Evolutionary conservation across 371 early-diverging fungal genomes (phyloP).

Genomic region (Blyttiomyces sp.): DNA sequence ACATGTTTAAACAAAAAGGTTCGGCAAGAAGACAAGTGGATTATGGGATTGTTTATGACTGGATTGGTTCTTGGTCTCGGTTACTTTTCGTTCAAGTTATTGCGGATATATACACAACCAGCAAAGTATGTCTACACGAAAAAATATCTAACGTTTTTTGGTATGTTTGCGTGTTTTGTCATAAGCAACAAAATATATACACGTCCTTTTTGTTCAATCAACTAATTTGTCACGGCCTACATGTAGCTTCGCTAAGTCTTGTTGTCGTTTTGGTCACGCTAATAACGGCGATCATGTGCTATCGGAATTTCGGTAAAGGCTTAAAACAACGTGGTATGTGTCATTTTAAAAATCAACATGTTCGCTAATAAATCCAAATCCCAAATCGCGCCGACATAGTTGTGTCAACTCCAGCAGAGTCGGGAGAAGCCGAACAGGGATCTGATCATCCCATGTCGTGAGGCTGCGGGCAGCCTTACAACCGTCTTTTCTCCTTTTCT

Average conservation of each 20-base stretch:
- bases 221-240: background rate
- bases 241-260: constrained; percentile 24
- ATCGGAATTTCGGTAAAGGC: constrained; percentile 79
- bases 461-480: too few species aligned
- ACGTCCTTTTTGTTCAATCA: background rate
- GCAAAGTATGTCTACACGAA: constrained; percentile 65
- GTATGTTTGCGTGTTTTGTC: constrained; percentile 31
- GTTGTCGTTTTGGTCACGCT: constrained; percentile 64
- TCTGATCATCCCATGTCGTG: too few species aligned
- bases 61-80: constrained; percentile 66
- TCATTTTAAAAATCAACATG: background rate
- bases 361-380: too few species aligned
- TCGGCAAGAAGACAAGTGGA: constrained; percentile 56
- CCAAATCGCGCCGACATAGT: too few species aligned
- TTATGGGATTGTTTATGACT: constrained; percentile 66
- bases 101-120: constrained; percentile 68
- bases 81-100: constrained; percentile 84
- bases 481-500: too few species aligned
- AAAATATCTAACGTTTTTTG: constrained; percentile 84
- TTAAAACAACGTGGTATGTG: constrained; percentile 50
- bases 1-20: constrained; percentile 18
- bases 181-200: background rate
- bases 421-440: too few species aligned
- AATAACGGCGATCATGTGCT: constrained; percentile 65
- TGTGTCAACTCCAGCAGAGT: too few species aligned